Evolutionary conservation across 176 grass and related monocot species (phyloP).

Genomic region (Oryza officinalis): DNA sequence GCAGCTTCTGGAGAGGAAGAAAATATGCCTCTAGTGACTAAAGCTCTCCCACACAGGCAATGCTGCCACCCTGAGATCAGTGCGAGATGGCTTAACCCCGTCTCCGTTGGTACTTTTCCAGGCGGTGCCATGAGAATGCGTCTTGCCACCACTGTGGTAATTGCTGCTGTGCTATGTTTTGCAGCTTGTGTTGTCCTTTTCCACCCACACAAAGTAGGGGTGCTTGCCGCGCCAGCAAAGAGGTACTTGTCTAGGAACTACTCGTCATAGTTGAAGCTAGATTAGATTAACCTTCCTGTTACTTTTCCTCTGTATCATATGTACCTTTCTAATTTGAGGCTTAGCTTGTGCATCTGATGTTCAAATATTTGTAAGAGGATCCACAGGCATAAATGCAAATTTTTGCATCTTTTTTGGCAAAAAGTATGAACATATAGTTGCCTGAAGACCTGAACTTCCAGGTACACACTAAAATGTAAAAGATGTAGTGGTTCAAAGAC

Average conservation of each 20-base stretch:
- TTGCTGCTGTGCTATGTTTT: slow-evolving; percentile 75
- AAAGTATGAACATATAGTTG: slow-evolving; percentile 6
- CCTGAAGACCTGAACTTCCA: not conserved
- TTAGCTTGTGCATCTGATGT: slow-evolving; percentile 30
- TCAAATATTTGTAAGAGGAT: slow-evolving; percentile 9
- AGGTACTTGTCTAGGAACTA: slow-evolving; percentile 61
- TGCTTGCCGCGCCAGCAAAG: slow-evolving; percentile 64
- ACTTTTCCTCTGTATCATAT: slow-evolving; percentile 38
- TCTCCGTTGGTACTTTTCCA: slow-evolving; percentile 35
- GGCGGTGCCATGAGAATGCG: slow-evolving; percentile 47
- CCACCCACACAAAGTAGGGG: slow-evolving; percentile 59
- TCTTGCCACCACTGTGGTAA: slow-evolving; percentile 38
- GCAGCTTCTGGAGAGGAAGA: slow-evolving; percentile 35
- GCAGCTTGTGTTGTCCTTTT: slow-evolving; percentile 71
- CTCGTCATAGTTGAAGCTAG: slow-evolving; percentile 44
- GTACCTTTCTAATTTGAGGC: not conserved
- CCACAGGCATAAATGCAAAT: not conserved
- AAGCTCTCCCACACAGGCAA: slow-evolving; percentile 42
- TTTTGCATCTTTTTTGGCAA: not conserved
- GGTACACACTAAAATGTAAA: not conserved
- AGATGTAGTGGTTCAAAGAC: not conserved
- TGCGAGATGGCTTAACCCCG: slow-evolving; percentile 34
- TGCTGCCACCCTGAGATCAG: slow-evolving; percentile 40
- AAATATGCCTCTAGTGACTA: slow-evolving; percentile 54
- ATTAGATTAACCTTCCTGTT: slow-evolving; percentile 10